Conservation (phyloP, 441 rosid genomes). For the Mallotus repandus region DNA sequence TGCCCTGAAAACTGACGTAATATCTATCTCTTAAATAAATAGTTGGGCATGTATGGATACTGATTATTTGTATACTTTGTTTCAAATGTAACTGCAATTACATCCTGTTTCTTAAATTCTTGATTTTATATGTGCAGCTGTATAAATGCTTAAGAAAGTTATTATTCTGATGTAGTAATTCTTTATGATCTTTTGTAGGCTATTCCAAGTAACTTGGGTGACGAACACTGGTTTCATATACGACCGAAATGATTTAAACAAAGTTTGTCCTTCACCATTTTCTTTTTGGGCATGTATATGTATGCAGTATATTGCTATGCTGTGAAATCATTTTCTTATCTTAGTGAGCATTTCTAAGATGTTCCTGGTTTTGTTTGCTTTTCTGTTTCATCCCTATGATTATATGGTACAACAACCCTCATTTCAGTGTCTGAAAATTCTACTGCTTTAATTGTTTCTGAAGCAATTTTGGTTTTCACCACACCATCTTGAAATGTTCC, state of each 20-base stretch:
- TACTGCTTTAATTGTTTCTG: neutral
- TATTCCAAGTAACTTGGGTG: conserved; percentile 95
- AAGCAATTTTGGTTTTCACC: neutral
- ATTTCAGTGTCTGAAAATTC: too few relatives aligned
- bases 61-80: neutral
- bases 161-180: conserved; percentile 30
- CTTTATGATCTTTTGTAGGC: conserved; percentile 65
- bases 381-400: neutral
- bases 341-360: conserved; percentile 5
- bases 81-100: neutral
- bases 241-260: conserved; percentile 63
- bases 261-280: conserved; percentile 60
- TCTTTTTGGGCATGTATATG: conserved; percentile 16
- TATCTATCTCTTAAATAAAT: neutral
- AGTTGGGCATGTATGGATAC: neutral
- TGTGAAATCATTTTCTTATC: neutral
- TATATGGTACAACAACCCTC: neutral
- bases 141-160: neutral
- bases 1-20: neutral
- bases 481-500: neutral
- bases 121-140: too few relatives aligned
- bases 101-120: conserved; percentile 4
- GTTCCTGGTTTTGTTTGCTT: conserved; percentile 1
- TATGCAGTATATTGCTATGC: neutral
- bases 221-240: conserved; percentile 78